phyloP scores from a whole-genome alignment of 768 basidiomycete species.

The Podaxis sp. region DNA sequence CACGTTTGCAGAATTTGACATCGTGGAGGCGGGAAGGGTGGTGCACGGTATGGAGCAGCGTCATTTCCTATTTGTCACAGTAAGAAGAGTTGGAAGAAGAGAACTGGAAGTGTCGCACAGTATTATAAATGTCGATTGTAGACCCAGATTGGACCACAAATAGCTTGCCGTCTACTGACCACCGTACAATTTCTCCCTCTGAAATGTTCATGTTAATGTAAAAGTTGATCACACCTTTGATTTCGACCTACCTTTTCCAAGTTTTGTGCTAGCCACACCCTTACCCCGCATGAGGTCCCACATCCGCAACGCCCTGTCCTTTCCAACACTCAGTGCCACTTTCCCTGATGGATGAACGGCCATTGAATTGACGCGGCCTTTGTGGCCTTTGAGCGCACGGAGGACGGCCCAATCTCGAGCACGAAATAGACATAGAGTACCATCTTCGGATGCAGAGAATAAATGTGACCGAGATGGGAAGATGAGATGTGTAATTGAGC shows the following conservation, averaged over 20 bases:
- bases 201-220: neutral
- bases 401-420: conserved; percentile 93
- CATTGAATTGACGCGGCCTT: conserved; percentile 84
- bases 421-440: conserved; percentile 84
- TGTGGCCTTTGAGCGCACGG: conserved; percentile 87
- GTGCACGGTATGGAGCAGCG: conserved; percentile 61
- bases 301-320: conserved; percentile 87
- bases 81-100: neutral
- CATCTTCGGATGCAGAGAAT: conserved; percentile 89
- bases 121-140: conserved; percentile 79
- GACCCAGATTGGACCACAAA: conserved; percentile 79
- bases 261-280: conserved; percentile 81
- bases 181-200: conserved; percentile 94
- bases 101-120: conserved; percentile 39
- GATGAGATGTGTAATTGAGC: conserved; percentile 83
- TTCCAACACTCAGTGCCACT: conserved; percentile 86
- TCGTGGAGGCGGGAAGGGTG: conserved; percentile 87
- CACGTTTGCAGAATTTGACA: conserved; percentile 65
- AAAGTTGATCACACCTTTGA: neutral
- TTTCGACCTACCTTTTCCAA: conserved; percentile 72
- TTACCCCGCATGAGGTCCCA: conserved; percentile 98
- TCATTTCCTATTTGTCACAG: conserved; percentile 60
- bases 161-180: conserved; percentile 71
- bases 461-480: conserved; percentile 91
- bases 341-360: conserved; percentile 93